Evolutionary conservation across 768 basidiomycete species (phyloP).

Genomic region (Russula dissimulans): DNA sequence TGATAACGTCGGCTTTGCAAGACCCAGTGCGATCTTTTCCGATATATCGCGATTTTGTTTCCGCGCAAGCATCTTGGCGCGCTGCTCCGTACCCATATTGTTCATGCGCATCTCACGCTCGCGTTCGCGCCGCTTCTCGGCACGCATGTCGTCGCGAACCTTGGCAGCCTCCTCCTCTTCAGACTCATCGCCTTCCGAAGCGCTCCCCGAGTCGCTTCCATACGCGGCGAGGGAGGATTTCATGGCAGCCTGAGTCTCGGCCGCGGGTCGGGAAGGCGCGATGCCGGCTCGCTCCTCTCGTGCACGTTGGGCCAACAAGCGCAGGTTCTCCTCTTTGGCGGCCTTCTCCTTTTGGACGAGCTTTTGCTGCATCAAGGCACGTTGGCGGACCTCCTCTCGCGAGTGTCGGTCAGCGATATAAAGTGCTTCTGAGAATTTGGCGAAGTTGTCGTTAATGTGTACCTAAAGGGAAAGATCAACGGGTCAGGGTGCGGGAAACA

Average conservation of each 20-base stretch:
- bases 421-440: slow-evolving; percentile 94
- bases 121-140: slow-evolving; percentile 86
- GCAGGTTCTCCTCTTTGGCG: slow-evolving; percentile 91
- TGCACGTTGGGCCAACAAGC: slow-evolving; percentile 89
- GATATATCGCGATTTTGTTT: slow-evolving; percentile 99
- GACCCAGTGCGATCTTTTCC: slow-evolving; percentile 95
- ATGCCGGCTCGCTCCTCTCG: slow-evolving; percentile 88
- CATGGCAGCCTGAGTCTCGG: slow-evolving; percentile 59
- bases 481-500: neutral
- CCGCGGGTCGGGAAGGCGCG: slow-evolving; percentile 52
- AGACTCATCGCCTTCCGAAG: slow-evolving; percentile 46
- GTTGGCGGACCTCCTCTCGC: slow-evolving; percentile 94
- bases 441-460: slow-evolving; percentile 98
- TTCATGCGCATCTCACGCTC: slow-evolving; percentile 98
- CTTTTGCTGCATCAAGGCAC: slow-evolving; percentile 96
- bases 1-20: slow-evolving; percentile 91
- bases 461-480: slow-evolving; percentile 41
- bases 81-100: slow-evolving; percentile 96
- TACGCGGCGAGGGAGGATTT: slow-evolving; percentile 76
- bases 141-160: slow-evolving; percentile 83
- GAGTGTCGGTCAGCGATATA: slow-evolving; percentile 96
- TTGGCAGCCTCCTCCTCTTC: slow-evolving; percentile 69
- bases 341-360: slow-evolving; percentile 98
- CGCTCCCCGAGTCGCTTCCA: slow-evolving; percentile 68
- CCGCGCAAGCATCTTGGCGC: slow-evolving; percentile 90